Conservation (phyloP, 139 green algal species). For the Picochlorum sp. region DNA sequence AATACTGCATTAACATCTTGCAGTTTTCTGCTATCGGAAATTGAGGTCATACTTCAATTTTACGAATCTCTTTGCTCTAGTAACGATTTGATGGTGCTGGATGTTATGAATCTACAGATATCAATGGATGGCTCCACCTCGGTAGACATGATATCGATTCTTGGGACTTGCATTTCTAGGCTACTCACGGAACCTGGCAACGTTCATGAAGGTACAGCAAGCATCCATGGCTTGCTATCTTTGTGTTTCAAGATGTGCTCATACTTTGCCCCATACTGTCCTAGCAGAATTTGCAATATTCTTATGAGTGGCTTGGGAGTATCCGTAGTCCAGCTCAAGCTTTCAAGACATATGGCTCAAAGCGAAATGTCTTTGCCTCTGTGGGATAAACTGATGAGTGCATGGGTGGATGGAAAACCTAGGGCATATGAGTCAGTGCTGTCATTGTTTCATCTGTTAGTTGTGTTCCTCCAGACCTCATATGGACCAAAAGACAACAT, state of each 20-base stretch:
- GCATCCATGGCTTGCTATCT: not conserved
- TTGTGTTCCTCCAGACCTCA: no score
- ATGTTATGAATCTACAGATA: not conserved
- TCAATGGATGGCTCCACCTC: not conserved
- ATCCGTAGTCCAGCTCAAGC: not conserved
- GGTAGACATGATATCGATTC: not conserved
- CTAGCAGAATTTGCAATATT: not conserved
- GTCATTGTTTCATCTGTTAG: no score
- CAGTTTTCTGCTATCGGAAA: not conserved
- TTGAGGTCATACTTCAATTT: not conserved
- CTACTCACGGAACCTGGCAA: no score
- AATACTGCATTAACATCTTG: no score
- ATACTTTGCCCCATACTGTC: slow-evolving; percentile 5
- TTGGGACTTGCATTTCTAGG: not conserved
- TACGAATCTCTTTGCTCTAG: not conserved
- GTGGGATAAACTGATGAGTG: no score
- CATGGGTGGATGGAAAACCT: no score
- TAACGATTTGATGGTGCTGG: not conserved
- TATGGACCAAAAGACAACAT: not conserved
- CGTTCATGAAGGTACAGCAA: no score
- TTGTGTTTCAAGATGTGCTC: not conserved
- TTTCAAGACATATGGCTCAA: not conserved
- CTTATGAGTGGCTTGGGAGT: not conserved
- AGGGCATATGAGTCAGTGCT: no score
- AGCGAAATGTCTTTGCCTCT: not conserved